These are phyloP conservation scores for Tephrocybe sp. DNA, from an alignment of 768 basidiomycete genomes.

Conservation along the genomic window DNA sequence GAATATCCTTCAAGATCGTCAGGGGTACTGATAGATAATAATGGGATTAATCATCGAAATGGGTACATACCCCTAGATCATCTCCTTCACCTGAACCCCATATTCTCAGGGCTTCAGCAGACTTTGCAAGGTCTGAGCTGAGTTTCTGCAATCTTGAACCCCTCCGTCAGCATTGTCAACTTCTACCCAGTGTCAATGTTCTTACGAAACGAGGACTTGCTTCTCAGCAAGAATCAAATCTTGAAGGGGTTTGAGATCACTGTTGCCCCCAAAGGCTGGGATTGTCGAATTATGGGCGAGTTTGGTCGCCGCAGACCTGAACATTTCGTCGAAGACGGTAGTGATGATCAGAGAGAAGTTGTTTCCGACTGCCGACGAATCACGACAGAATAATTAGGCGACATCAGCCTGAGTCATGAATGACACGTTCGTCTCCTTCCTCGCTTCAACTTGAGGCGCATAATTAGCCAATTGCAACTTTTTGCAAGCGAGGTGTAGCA, in stretches of 20 bases:
- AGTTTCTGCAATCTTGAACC: conserved; percentile 61
- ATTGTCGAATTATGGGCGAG: conserved; percentile 89
- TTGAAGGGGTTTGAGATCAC: conserved; percentile 79
- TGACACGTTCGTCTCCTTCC: no score
- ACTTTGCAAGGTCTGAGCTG: conserved; percentile 62
- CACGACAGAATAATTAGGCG: no score
- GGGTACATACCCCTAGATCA: conserved; percentile 65
- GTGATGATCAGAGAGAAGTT: no score
- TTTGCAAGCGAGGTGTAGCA: no score
- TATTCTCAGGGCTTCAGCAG: conserved; percentile 66
- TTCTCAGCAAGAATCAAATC: conserved; percentile 92
- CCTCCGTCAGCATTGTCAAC: neutral
- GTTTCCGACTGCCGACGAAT: no score
- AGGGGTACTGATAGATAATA: neutral
- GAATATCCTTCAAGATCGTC: conserved; percentile 56
- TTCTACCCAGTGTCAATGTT: conserved; percentile 18
- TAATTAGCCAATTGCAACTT: no score
- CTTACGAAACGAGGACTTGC: conserved; percentile 71
- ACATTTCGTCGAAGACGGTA: conserved; percentile 46
- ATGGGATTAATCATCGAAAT: conserved; percentile 3
- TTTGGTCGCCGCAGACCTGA: conserved; percentile 75
- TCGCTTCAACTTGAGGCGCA: no score
- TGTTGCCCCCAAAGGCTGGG: conserved; percentile 66
- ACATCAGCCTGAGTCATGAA: no score
- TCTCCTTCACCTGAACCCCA: conserved; percentile 86